Percentiles rank a stretch among this genome's conserved stretches.
Conservation (phyloP, 495 filamentous ascomycete genomes). For the Polyplosphaeria fusca region DNA sequence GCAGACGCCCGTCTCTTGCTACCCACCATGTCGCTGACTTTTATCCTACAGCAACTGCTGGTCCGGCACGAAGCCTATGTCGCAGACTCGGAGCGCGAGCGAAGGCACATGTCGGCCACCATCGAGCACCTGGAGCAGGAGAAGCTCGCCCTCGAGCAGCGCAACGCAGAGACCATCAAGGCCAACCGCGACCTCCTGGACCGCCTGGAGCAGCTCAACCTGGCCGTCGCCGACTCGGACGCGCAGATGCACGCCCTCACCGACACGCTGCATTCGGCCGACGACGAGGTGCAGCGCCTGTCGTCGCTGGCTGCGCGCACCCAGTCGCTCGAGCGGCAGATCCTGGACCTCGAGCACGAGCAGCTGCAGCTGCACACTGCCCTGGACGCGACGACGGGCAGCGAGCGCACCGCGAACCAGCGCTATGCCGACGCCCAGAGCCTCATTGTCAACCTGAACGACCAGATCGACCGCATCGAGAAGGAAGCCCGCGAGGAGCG, state of each 20-base stretch:
- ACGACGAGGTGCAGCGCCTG: conserved; percentile 71
- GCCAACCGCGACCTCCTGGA: conserved; percentile 77
- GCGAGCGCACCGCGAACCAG: conserved; percentile 70
- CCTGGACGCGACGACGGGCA: conserved; percentile 61
- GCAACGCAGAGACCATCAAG: conserved; percentile 68
- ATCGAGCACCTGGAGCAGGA: conserved; percentile 76
- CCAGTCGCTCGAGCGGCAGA: conserved; percentile 70
- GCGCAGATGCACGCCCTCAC: conserved; percentile 67
- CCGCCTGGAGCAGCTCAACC: conserved; percentile 79
- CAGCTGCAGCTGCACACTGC: conserved; percentile 67
- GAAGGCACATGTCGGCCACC: conserved; percentile 61
- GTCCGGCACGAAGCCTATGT: conserved; percentile 91
- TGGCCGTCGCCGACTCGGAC: conserved; percentile 70
- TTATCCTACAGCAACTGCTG: conserved; percentile 79
- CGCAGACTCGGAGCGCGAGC: conserved; percentile 80
- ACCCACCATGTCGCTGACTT: conserved; percentile 56
- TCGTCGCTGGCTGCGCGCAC: conserved; percentile 70
- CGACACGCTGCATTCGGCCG: conserved; percentile 66
- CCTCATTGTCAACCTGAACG: conserved; percentile 67
- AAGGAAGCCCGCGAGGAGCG: conserved; percentile 78
- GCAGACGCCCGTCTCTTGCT: neutral
- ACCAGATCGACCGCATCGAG: conserved; percentile 87
- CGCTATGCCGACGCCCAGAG: conserved; percentile 81
- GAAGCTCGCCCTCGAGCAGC: conserved; percentile 67
- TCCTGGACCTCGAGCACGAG: conserved; percentile 74